A percentile compares a stretch with the other conserved stretches of the same genome.
Evolutionary conservation across 345 rosid genomes (phyloP).

Genomic region (Salix arbutifolia): DNA sequence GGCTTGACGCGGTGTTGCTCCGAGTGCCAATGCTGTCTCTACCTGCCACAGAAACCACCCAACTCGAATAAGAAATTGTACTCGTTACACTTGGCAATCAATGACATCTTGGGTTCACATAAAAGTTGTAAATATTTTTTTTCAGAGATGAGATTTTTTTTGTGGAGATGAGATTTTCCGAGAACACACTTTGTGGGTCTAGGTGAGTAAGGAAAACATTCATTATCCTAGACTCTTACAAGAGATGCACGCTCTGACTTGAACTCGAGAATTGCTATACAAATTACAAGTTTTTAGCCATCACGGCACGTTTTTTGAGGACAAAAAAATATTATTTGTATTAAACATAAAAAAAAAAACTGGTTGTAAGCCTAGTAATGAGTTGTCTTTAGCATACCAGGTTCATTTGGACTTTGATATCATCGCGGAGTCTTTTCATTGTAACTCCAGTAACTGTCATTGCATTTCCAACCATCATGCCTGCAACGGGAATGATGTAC

Average conservation of each 20-base stretch:
- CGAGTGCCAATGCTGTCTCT: conserved; percentile 85
- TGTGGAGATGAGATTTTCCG: too few relatives aligned
- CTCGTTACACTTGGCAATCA: not conserved
- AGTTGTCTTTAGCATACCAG: conserved; percentile 36
- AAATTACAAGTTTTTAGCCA: too few relatives aligned
- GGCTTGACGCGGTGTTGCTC: conserved; percentile 83
- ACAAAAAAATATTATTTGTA: too few relatives aligned
- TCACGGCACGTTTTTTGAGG: too few relatives aligned
- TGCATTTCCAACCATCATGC: conserved; percentile 96
- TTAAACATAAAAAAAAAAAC: too few relatives aligned
- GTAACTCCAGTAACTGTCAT: conserved; percentile 94
- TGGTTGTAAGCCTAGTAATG: too few relatives aligned
- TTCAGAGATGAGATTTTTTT: too few relatives aligned
- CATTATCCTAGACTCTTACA: too few relatives aligned
- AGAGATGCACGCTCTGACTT: too few relatives aligned
- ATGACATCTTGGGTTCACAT: not conserved
- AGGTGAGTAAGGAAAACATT: rapidly evolving
- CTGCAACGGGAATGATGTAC: conserved; percentile 78
- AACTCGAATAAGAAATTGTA: not conserved
- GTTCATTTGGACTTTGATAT: conserved; percentile 66
- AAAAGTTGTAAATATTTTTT: too few relatives aligned
- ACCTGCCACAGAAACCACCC: conserved; percentile 36
- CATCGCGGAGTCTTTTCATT: conserved; percentile 83
- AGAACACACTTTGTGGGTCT: too few relatives aligned
- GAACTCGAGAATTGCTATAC: too few relatives aligned